Conservation (phyloP, 169 alveolate species). For the Babesia gibsoni region DNA sequence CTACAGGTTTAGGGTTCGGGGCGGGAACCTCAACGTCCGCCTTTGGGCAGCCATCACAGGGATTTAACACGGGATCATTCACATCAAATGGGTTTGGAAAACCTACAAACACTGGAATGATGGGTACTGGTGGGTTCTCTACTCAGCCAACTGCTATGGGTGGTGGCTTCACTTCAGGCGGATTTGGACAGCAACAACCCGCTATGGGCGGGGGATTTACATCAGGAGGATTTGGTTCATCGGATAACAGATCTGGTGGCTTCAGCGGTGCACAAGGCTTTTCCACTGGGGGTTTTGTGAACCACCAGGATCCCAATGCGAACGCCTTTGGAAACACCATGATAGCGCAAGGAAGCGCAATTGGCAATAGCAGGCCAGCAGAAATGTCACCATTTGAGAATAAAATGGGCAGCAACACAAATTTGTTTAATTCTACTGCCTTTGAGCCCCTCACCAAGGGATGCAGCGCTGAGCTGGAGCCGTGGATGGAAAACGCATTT, state of each 20-base stretch:
- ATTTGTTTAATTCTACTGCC: too few relatives aligned
- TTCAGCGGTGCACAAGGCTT: too few relatives aligned
- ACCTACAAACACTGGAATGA: not conserved
- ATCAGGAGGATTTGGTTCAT: conserved; percentile 9
- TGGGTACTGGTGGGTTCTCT: not conserved
- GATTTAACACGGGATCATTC: conserved; percentile 22
- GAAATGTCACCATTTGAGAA: too few relatives aligned
- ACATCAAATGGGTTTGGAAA: conserved; percentile 35
- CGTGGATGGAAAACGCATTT: conserved; percentile 64
- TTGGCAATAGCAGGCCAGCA: too few relatives aligned
- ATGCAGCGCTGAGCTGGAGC: conserved; percentile 38
- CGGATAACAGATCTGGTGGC: not conserved
- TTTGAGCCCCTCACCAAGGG: conserved; percentile 8
- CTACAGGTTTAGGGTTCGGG: not conserved
- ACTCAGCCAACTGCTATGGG: too few relatives aligned
- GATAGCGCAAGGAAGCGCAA: too few relatives aligned
- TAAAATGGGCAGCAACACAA: too few relatives aligned
- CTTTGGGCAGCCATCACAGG: conserved; percentile 15
- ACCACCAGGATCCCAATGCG: too few relatives aligned
- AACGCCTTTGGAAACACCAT: too few relatives aligned
- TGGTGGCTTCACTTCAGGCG: conserved; percentile 13
- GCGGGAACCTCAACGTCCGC: not conserved
- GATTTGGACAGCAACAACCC: not conserved
- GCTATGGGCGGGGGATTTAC: conserved; percentile 12
- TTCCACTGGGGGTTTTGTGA: too few relatives aligned